Base-by-base conservation (phyloP, 2,329 filamentous ascomycete genomes). In the Alternaria sp. region DNA sequence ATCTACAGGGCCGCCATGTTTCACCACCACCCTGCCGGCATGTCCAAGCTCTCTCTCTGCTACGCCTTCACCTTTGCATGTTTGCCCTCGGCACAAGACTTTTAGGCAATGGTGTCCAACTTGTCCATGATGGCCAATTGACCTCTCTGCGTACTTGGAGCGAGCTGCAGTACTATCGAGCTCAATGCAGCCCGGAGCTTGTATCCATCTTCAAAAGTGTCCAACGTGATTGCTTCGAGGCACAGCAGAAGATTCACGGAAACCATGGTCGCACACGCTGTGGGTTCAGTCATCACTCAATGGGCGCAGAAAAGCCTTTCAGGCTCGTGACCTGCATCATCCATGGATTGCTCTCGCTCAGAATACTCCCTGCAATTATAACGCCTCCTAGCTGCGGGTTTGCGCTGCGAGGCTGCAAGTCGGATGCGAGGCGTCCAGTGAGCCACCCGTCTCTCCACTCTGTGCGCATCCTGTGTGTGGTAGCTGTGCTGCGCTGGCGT, bases 1-100 rank as follows among this genome's bases (percentile, higher is more conserved):
- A 70, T 70, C 66, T 70, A 69, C 66, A 63, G 61, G 60, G 57
- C 57, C 58, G 61, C 61, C 64, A 66, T 63, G 72, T 75, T 75
- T 75, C 73, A 75, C 73, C 63, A 70, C 57, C 26, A 60, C 62
- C 61, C 64, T 70, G 61, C 68, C 62, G 57, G 52, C 57, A 52
- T 60, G 59, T 30, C 57, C 56, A 20, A 24, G 51, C 52, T 51
- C 57, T 54, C 56, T 30, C 58, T 61, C 34, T 54, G 46, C 43
- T 51, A 54, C n/a, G 47, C 48, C 55, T 34, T 51, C 51, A 24
- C 47, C 56, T 7, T 38, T 54, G 44, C 57, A 46, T 57, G 51
- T 58, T 51, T 61, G 57, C 42, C 54, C 20, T 38, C 54, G 42
- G 41, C 36, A 51, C 61, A 58, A 57, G 39, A 39, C 44, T 18